Percentiles rank a stretch among this genome's conserved stretches.
These are phyloP conservation scores for Vitis vinifera DNA, from an alignment of 164 flowering plant species.

Conservation along the genomic window ASM3070453v1 NC_081822.1:30062001-30062500, in stretches of 20 bases:
- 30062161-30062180: too few species aligned
- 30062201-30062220: background rate
- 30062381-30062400: too few species aligned
- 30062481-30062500: too few species aligned
- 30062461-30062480: too few species aligned
- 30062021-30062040: constrained; percentile 11
- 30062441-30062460: too few species aligned
- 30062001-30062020: too few species aligned
- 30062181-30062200: background rate
- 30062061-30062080: constrained; percentile 81
- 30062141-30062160: constrained; percentile 40
- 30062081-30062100: constrained; percentile 72
- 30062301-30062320: constrained; percentile 51
- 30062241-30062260: constrained; percentile 54
- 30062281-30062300: constrained; percentile 61
- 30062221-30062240: background rate
- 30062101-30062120: constrained; percentile 76
- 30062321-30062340: constrained; percentile 1
- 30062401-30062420: too few species aligned
- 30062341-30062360: background rate
- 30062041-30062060: constrained; percentile 82
- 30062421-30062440: too few species aligned
- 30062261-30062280: constrained; percentile 92
- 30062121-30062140: constrained; percentile 72
- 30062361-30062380: background rate